Percentiles rank a stretch among this genome's conserved stretches.
Evolutionary conservation across 768 basidiomycete species (phyloP).

Genomic region (Suillus discolor): DNA sequence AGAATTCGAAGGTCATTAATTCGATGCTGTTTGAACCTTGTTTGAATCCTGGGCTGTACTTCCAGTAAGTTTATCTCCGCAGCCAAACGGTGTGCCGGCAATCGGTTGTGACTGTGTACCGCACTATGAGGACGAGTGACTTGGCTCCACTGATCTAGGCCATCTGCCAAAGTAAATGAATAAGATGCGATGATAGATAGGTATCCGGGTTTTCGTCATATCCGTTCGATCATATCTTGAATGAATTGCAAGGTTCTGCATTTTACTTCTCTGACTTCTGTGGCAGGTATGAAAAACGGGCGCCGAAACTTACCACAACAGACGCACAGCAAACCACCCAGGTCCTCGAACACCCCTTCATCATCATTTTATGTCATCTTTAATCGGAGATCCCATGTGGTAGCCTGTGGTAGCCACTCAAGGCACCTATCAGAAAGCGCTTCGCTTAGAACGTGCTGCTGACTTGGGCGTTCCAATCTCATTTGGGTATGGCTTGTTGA

Average conservation of each 20-base stretch:
- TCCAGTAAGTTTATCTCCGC: not conserved
- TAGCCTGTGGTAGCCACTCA: not conserved
- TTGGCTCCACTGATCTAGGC: not conserved
- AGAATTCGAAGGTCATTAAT: constrained; percentile 3
- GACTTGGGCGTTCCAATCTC: not conserved
- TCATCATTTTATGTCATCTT: not conserved
- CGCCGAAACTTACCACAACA: constrained; percentile 14
- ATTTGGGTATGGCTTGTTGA: not conserved
- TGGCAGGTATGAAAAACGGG: constrained; percentile 15
- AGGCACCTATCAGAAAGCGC: not conserved
- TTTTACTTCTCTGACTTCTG: constrained; percentile 11
- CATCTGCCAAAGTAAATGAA: not conserved
- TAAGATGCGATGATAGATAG: not conserved
- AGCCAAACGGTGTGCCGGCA: not conserved
- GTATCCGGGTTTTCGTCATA: constrained; percentile 1
- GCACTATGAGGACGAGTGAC: too few species aligned
- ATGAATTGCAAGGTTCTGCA: constrained; percentile 12
- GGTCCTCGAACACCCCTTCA: constrained; percentile 27
- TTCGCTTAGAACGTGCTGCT: not conserved
- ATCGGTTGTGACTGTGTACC: not conserved
- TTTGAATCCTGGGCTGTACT: too few species aligned
- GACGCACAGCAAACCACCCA: not conserved
- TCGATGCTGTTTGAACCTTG: constrained; percentile 11
- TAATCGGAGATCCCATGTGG: not conserved
- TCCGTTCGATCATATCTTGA: constrained; percentile 14